These are phyloP conservation scores for Hymenoscyphus infarciens DNA, from an alignment of 2,329 filamentous ascomycete genomes.

Conservation along the genomic window DNA sequence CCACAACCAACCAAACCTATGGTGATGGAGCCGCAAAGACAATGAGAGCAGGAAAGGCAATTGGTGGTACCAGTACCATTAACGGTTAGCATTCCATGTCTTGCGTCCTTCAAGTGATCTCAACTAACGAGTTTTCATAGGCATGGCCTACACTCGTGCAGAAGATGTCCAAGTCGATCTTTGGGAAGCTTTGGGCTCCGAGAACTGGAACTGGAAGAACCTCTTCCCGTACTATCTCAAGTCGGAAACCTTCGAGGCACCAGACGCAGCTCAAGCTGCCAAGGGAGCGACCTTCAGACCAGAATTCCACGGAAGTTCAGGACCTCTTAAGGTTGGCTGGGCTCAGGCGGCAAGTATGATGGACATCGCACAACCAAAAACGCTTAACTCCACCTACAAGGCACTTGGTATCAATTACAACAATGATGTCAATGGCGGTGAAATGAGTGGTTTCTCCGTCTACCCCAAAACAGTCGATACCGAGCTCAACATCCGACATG, in stretches of 20 bases:
- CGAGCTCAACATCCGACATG: slow-evolving; percentile 38
- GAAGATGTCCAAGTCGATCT: slow-evolving; percentile 37
- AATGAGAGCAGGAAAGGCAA: slow-evolving; percentile 40
- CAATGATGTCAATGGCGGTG: slow-evolving; percentile 40
- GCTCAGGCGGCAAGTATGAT: slow-evolving; percentile 22
- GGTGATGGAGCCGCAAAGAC: slow-evolving; percentile 30
- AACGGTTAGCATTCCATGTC: slow-evolving; percentile 30
- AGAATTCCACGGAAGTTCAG: slow-evolving; percentile 37
- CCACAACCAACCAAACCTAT: slow-evolving; percentile 39
- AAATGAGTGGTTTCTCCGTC: slow-evolving; percentile 38
- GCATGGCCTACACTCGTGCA: slow-evolving; percentile 38
- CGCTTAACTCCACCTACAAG: slow-evolving; percentile 31
- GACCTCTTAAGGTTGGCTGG: slow-evolving; percentile 39
- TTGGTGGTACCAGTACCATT: slow-evolving; percentile 42
- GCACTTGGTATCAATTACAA: slow-evolving; percentile 36
- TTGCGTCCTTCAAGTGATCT: neutral
- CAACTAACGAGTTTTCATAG: slow-evolving; percentile 22
- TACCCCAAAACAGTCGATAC: slow-evolving; percentile 42
- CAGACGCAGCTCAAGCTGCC: slow-evolving; percentile 35
- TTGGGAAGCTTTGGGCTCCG: slow-evolving; percentile 38
- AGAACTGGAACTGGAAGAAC: slow-evolving; percentile 37
- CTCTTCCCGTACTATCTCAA: slow-evolving; percentile 33
- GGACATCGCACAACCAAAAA: neutral
- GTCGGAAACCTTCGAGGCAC: slow-evolving; percentile 25
- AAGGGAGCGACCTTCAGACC: slow-evolving; percentile 38